Evolutionary conservation across 768 basidiomycete genomes (phyloP).

Genomic region (Lactifluus hygrophoroides): DNA sequence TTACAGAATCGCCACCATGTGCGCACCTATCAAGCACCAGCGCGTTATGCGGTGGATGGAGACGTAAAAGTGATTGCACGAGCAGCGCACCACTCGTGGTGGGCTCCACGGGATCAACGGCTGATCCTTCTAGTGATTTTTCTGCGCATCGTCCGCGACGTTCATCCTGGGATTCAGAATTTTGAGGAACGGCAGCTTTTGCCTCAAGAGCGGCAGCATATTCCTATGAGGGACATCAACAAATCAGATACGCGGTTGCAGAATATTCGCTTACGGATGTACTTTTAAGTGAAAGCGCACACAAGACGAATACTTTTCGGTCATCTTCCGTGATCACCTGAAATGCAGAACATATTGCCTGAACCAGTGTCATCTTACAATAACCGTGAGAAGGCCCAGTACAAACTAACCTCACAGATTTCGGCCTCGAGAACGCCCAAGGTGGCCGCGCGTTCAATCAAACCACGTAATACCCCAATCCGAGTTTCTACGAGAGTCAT

Average conservation of each 20-base stretch:
- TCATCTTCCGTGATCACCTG: constrained; percentile 12
- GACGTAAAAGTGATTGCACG: constrained; percentile 70
- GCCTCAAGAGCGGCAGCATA: constrained; percentile 17
- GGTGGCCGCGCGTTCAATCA: constrained; percentile 55
- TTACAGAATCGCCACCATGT: not conserved
- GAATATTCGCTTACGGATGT: constrained; percentile 1
- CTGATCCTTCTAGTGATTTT: constrained; percentile 3
- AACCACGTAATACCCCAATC: constrained; percentile 68
- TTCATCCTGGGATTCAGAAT: constrained; percentile 4
- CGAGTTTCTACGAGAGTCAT: constrained; percentile 49
- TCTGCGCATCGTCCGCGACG: constrained; percentile 21
- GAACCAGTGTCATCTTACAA: constrained; percentile 16
- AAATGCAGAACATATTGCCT: constrained; percentile 19
- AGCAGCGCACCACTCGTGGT: constrained; percentile 81
- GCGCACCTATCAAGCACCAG: constrained; percentile 62
- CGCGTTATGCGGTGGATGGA: constrained; percentile 58
- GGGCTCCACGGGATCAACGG: constrained; percentile 41
- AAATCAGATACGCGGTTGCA: not conserved
- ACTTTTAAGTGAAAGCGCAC: constrained; percentile 13
- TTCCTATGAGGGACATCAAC: constrained; percentile 18
- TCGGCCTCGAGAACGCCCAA: constrained; percentile 9
- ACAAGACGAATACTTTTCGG: constrained; percentile 12
- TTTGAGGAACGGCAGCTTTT: not conserved
- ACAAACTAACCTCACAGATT: constrained; percentile 17
- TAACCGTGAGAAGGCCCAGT: not conserved